phyloP scores from a whole-genome alignment of 139 green algal species.

The Ettlia oleoabundans region DNA sequence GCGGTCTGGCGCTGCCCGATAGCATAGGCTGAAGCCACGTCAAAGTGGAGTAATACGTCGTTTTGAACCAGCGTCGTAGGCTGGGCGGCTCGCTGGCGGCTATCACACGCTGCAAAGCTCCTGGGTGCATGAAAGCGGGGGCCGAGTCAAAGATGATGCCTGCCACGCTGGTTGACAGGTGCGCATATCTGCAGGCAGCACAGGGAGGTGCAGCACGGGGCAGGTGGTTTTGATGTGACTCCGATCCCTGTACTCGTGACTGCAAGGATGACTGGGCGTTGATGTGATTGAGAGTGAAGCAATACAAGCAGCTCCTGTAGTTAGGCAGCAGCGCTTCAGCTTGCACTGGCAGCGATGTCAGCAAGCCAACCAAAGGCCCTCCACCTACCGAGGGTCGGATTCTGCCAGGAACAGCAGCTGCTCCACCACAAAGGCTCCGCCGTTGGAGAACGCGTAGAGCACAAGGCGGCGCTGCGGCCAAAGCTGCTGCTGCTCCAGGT shows the following conservation, averaged over 20 bases:
- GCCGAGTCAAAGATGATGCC: conserved; percentile 37
- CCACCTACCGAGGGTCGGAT: background rate
- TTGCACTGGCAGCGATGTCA: background rate
- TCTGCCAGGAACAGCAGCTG: conserved; percentile 31
- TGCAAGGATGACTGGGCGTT: no score
- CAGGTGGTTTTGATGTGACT: no score
- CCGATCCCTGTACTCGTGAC: no score
- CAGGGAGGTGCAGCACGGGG: no score
- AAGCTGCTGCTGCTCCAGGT: background rate
- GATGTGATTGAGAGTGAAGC: no score
- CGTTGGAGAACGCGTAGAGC: conserved; percentile 30
- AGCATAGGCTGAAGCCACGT: background rate
- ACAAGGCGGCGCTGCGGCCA: conserved; percentile 23
- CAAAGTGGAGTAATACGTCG: background rate
- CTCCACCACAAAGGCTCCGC: conserved; percentile 37
- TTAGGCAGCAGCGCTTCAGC: background rate
- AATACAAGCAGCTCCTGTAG: background rate
- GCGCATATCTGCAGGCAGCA: background rate
- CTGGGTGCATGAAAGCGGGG: conserved; percentile 16
- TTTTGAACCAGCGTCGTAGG: background rate
- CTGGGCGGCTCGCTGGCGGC: background rate
- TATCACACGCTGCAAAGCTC: conserved; percentile 13
- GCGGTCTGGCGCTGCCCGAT: background rate
- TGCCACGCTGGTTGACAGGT: background rate
- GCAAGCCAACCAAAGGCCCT: background rate